phyloP scores from a whole-genome alignment of 208 protist genomes.

The Acanthamoeba castellanii region DNA sequence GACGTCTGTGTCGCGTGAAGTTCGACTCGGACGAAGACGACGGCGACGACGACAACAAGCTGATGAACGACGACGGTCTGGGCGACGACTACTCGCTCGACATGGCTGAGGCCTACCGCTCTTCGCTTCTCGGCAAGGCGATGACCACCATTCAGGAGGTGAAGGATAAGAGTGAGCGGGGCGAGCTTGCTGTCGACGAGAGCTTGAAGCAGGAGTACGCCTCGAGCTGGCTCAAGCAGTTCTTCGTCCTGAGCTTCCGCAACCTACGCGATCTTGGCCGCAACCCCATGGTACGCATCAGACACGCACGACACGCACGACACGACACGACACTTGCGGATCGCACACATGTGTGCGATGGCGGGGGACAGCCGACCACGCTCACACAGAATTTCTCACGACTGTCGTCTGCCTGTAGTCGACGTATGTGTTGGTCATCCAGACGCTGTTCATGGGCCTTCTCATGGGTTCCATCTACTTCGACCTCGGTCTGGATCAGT shows the following conservation, averaged over 20 bases:
- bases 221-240: constrained; percentile 14
- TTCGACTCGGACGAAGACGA: not conserved
- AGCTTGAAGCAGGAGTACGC: constrained; percentile 15
- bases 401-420: not conserved
- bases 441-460: constrained; percentile 19
- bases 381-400: not conserved
- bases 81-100: constrained; percentile 3
- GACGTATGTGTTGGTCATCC: not conserved
- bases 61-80: not conserved
- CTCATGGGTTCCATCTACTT: constrained; percentile 35
- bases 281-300: not conserved
- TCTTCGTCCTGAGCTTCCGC: not conserved
- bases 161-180: not conserved
- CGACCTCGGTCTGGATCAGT: not conserved
- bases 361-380: too few species aligned
- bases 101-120: constrained; percentile 12
- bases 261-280: not conserved
- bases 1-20: not conserved
- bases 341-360: too few species aligned
- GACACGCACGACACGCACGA: not conserved
- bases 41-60: not conserved
- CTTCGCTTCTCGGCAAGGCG: not conserved
- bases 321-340: too few species aligned
- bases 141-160: not conserved
- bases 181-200: not conserved